Evolutionary conservation across 306 rosid genomes (phyloP).

Genomic region (Benincasa hispida): DNA sequence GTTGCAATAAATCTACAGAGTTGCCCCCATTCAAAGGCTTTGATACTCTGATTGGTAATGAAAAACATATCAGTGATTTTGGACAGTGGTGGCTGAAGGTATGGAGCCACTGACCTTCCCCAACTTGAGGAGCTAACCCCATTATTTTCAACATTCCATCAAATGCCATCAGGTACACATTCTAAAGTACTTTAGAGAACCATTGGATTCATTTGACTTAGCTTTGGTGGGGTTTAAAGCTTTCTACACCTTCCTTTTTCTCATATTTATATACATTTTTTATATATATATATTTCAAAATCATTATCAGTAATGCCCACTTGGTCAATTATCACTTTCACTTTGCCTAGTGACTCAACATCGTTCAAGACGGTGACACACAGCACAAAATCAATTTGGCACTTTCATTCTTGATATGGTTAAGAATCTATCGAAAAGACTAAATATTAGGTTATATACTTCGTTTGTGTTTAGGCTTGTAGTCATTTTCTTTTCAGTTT

Average conservation of each 20-base stretch:
- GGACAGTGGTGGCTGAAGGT: not conserved
- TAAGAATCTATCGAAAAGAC: not conserved
- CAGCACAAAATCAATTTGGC: slow-evolving; percentile 1
- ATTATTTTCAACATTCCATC: slow-evolving; percentile 1
- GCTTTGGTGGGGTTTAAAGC: slow-evolving; percentile 40
- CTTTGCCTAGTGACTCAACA: slow-evolving; percentile 5
- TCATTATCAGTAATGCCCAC: slow-evolving; percentile 2
- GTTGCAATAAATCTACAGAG: not conserved
- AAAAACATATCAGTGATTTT: not conserved
- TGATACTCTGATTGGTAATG: not conserved
- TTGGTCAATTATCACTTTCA: slow-evolving; percentile 10
- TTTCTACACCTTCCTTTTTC: slow-evolving; percentile 32
- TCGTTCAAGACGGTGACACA: not conserved
- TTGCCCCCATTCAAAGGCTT: not conserved
- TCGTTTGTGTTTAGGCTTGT: not conserved
- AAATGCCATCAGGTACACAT: slow-evolving; percentile 9
- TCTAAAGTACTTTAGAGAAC: slow-evolving; percentile 3
- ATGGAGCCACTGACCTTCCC: slow-evolving; percentile 26
- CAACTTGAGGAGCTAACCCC: slow-evolving; percentile 44
- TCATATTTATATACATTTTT: not conserved
- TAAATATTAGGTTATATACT: not conserved
- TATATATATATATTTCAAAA: too few species aligned
- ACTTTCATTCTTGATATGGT: not conserved
- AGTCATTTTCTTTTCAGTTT: too few species aligned
- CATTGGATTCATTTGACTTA: slow-evolving; percentile 24